Base-by-base conservation (phyloP, 345 rosid species). In the Pugionium dolabratum region DNA sequence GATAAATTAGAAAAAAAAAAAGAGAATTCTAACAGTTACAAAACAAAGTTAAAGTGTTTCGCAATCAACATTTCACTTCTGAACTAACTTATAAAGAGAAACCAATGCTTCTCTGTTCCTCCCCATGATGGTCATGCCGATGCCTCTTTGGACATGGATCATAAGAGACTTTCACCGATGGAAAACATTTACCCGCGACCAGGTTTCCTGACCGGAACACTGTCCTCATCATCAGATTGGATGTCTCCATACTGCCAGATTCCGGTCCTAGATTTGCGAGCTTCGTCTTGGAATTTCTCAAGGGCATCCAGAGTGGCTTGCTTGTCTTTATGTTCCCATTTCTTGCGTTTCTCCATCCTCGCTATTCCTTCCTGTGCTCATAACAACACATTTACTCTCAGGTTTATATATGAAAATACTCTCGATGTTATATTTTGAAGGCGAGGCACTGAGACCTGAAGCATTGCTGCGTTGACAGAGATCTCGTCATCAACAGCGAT, bases 221-320 rank as follows among this genome's bases (percentile, higher is more conserved):
- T 52, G 43, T 91, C 99, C 79, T 95, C 99, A 26, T 95, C 99
- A 35, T 95, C 99, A 0, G 99, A 95, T 66, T 86, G 75, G 8
- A 95, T 71, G 73, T 95, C 99, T 41, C 99, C 99, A 4, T 95
- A 89, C 69, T 82, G 80, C 99, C 99, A 95, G 51, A 95, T 89
- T 55, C 95, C 89, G 0, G 76, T 70, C 79, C 99, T 81, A 11
- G 56, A 78, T 7, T 81, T 76, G 44, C 87, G 81, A 34, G 99
- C 99, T 70, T 87, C 86, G 1, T 82, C 86, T 84, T 91, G 99
- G 71, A 76, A 83, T 67, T 75, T 80, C 75, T 95, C 98, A 73
- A 95, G 75, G 36, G 75, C 83, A 48, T 87, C 89, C 6, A 95
- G 86, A 62, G 85, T 81, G 1, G 75, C 75, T 69, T 81, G 79